These are phyloP conservation scores for Davidsoniella virescens DNA, from an alignment of 2,329 filamentous ascomycete genomes.

Conservation along the genomic window DNA sequence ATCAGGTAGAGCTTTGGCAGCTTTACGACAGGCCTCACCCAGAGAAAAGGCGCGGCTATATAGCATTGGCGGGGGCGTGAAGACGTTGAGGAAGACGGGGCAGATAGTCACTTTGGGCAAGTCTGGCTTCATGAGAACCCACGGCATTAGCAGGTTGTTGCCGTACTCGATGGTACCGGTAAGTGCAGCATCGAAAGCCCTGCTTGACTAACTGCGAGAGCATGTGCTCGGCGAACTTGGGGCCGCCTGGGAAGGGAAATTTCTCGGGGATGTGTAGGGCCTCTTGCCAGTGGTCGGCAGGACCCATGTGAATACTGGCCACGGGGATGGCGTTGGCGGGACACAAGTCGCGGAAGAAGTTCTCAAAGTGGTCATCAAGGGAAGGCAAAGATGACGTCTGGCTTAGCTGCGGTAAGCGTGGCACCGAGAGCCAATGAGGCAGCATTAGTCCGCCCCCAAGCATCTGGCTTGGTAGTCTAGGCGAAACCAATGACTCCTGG, in stretches of 20 bases:
- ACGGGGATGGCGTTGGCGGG: constrained; percentile 18
- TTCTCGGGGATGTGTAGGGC: constrained; percentile 17
- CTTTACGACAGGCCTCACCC: constrained; percentile 18
- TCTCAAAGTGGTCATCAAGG: constrained; percentile 20
- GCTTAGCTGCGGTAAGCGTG: constrained; percentile 17
- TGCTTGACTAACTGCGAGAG: constrained; percentile 15
- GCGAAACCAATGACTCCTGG: constrained; percentile 18
- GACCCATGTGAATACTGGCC: constrained; percentile 17
- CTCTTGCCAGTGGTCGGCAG: constrained; percentile 19
- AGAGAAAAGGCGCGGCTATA: constrained; percentile 19
- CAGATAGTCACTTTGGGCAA: constrained; percentile 16
- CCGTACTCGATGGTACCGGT: constrained; percentile 18
- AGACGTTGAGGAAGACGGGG: constrained; percentile 19
- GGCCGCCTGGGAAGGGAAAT: constrained; percentile 17
- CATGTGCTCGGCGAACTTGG: constrained; percentile 17
- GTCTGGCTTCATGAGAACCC: constrained; percentile 18
- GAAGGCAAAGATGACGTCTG: constrained; percentile 19
- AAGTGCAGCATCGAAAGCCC: constrained; percentile 17
- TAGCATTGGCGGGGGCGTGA: constrained; percentile 18
- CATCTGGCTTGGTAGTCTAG: constrained; percentile 17
- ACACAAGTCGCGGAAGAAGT: constrained; percentile 19
- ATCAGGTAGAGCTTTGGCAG: constrained; percentile 15
- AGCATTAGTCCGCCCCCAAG: constrained; percentile 16
- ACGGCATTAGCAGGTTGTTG: constrained; percentile 20
- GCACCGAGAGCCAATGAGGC: constrained; percentile 18